A percentile compares a stretch with the other conserved stretches of the same genome.
phyloP scores from a whole-genome alignment of 2,329 filamentous ascomycete genomes.

The Coniochaeta ligniaria region DNA sequence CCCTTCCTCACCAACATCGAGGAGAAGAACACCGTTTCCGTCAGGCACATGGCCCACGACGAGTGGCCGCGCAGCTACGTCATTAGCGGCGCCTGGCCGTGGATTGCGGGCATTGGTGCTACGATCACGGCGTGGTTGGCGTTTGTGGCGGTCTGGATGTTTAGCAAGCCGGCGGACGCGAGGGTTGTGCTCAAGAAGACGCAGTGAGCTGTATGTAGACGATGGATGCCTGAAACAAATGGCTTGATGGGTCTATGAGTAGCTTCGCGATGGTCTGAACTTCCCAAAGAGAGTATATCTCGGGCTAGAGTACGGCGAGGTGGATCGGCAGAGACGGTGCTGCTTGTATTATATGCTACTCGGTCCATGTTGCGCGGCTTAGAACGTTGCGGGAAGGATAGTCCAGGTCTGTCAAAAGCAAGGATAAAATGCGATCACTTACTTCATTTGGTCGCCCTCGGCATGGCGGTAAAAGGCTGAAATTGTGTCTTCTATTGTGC shows the following conservation, averaged over 20 bases:
- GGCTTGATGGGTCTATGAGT: neutral
- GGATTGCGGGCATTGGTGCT: constrained; percentile 80
- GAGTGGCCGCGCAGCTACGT: constrained; percentile 89
- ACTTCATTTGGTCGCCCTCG: neutral
- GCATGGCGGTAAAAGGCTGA: too few relatives aligned
- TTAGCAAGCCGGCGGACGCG: constrained; percentile 40
- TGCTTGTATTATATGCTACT: neutral
- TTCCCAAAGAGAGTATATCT: neutral
- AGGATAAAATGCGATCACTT: neutral
- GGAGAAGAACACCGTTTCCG: constrained; percentile 90
- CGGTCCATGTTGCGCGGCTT: neutral
- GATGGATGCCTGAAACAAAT: neutral
- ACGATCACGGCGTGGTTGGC: constrained; percentile 78
- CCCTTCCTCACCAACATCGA: constrained; percentile 85
- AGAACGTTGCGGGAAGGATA: neutral
- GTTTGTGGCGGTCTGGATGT: constrained; percentile 88
- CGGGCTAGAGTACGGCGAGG: neutral
- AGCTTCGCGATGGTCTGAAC: neutral
- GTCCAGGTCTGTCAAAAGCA: neutral
- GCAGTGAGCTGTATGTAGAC: constrained; percentile 24
- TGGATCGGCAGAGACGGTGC: neutral
- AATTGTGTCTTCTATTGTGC: too few relatives aligned
- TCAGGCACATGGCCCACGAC: constrained; percentile 94
- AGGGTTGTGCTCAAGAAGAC: constrained; percentile 35
- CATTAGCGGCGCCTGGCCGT: constrained; percentile 90